Percentiles rank a stretch among this genome's conserved stretches.
Evolutionary conservation across 2,329 filamentous ascomycete species (phyloP).

Genomic region (Nemania serpens): DNA sequence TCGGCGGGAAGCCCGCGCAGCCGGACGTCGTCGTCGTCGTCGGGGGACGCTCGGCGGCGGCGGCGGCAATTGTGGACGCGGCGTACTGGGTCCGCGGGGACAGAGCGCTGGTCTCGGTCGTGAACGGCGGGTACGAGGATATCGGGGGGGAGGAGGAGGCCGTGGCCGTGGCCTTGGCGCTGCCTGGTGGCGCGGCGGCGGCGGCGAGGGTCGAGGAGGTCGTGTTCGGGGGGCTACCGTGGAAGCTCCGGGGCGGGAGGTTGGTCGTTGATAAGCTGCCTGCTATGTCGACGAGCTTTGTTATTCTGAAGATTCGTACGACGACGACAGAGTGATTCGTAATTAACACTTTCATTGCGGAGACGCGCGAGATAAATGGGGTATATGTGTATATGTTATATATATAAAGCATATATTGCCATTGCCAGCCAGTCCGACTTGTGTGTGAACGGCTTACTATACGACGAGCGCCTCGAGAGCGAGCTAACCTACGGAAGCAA

Average conservation of each 20-base stretch:
- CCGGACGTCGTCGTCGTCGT: conserved; percentile 8
- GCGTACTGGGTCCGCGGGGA: conserved; percentile 43
- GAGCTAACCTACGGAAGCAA: background rate
- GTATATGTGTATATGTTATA: background rate
- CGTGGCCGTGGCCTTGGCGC: conserved; percentile 25
- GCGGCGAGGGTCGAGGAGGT: conserved; percentile 30
- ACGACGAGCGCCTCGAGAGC: background rate
- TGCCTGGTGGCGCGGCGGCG: conserved; percentile 28
- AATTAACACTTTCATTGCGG: background rate
- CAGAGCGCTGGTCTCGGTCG: conserved; percentile 45
- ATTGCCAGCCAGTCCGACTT: background rate
- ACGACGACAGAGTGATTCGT: background rate
- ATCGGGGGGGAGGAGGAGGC: no score
- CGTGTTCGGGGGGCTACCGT: conserved; percentile 35
- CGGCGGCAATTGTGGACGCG: conserved; percentile 39
- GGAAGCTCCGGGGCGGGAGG: conserved; percentile 31
- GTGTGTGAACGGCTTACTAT: background rate
- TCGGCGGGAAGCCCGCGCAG: conserved; percentile 38
- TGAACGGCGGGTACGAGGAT: conserved; percentile 40
- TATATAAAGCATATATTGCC: no score
- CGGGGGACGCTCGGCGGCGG: conserved; percentile 11
- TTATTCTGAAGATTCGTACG: conserved; percentile 38
- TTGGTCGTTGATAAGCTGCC: conserved; percentile 38
- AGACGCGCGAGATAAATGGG: background rate
- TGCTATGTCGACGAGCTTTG: conserved; percentile 42